These are phyloP conservation scores for Penicillium salamii DNA, from an alignment of 495 filamentous ascomycete genomes.

Conservation along the genomic window DNA sequence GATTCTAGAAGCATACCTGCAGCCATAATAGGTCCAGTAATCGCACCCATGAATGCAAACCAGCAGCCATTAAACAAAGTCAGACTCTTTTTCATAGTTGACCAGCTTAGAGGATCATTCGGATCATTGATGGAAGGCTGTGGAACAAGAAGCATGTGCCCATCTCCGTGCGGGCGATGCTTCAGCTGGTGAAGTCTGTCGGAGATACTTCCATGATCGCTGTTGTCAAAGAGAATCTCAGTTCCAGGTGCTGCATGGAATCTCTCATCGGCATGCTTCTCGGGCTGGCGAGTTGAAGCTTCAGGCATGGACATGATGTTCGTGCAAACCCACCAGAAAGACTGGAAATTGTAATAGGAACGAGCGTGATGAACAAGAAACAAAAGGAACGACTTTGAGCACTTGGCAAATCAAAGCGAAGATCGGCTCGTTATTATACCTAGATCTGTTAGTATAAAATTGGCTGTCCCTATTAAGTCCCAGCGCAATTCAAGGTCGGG, in stretches of 20 bases:
- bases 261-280: not conserved
- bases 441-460: not conserved
- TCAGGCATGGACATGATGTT: not conserved
- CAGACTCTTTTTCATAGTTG: slow-evolving; percentile 12
- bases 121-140: slow-evolving; percentile 20
- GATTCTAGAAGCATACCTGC: slow-evolving; percentile 16
- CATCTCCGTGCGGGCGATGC: slow-evolving; percentile 7
- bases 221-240: slow-evolving; percentile 9
- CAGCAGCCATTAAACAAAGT: slow-evolving; percentile 17
- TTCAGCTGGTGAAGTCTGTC: slow-evolving; percentile 7
- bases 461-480: not conserved
- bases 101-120: slow-evolving; percentile 26
- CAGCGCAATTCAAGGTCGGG: not conserved
- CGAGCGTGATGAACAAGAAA: not conserved
- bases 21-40: slow-evolving; percentile 52
- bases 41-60: slow-evolving; percentile 48
- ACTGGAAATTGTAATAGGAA: not conserved
- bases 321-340: not conserved
- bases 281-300: not conserved
- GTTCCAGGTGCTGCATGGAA: slow-evolving; percentile 8
- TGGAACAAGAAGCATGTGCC: slow-evolving; percentile 17
- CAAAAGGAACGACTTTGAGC: not conserved
- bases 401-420: not conserved
- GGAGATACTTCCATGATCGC: not conserved
- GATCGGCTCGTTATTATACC: not conserved